phyloP scores from a whole-genome alignment of 306 rosid species.

The Malus fusca region DNA sequence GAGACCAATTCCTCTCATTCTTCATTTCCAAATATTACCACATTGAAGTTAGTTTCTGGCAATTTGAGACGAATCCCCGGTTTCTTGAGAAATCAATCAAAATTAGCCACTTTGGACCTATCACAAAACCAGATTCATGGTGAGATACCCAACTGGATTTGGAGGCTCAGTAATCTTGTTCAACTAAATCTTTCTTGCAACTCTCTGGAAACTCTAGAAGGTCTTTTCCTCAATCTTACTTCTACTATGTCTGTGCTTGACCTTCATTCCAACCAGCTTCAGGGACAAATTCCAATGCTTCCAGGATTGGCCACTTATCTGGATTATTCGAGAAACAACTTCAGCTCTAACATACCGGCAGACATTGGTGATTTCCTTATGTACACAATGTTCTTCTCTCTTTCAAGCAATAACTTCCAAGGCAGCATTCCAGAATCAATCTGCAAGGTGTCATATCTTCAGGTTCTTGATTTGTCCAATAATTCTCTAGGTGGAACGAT shows the following conservation, averaged over 20 bases:
- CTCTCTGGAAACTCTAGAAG: background rate
- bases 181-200: slow-evolving; percentile 48
- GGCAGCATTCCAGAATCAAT: slow-evolving; percentile 26
- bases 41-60: slow-evolving; percentile 29
- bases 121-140: slow-evolving; percentile 34
- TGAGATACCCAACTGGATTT: slow-evolving; percentile 43
- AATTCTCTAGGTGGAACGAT: slow-evolving; percentile 18
- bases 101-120: slow-evolving; percentile 21
- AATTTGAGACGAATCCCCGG: slow-evolving; percentile 16
- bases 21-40: background rate
- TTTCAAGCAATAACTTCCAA: slow-evolving; percentile 6
- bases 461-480: slow-evolving; percentile 25
- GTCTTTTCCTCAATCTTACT: background rate
- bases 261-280: slow-evolving; percentile 30
- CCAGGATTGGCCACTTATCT: background rate
- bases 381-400: background rate
- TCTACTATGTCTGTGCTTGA: background rate
- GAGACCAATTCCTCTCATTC: background rate
- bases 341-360: background rate
- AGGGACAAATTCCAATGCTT: slow-evolving; percentile 5
- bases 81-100: slow-evolving; percentile 29
- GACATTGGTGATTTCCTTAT: background rate
- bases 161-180: background rate
- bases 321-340: slow-evolving; percentile 24
- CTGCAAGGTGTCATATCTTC: slow-evolving; percentile 19